Conservation (phyloP, 257 asterid species). For the Misopates orontium region DNA sequence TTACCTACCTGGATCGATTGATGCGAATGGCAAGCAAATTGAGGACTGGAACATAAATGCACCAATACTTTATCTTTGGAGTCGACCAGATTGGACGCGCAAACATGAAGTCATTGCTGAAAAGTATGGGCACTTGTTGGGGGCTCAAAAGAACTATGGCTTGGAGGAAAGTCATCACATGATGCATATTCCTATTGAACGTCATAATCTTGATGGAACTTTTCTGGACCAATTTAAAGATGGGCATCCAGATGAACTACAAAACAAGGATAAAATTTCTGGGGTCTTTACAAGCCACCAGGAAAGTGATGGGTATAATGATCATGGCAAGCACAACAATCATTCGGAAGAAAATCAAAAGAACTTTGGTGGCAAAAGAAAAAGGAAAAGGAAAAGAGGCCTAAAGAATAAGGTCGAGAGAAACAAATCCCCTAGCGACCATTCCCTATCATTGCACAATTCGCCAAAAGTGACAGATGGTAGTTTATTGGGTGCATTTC, state of each 20-base stretch:
- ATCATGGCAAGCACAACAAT: slow-evolving; percentile 23
- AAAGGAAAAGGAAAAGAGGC: slow-evolving; percentile 24
- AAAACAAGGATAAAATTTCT: slow-evolving; percentile 28
- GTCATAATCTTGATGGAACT: slow-evolving; percentile 23
- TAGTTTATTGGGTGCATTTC: slow-evolving; percentile 13
- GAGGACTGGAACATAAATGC: slow-evolving; percentile 77
- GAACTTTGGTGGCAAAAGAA: slow-evolving; percentile 27
- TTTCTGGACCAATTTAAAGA: slow-evolving; percentile 22
- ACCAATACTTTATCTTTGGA: slow-evolving; percentile 86
- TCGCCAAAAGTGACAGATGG: slow-evolving; percentile 22
- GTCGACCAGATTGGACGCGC: slow-evolving; percentile 64
- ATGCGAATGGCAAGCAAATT: slow-evolving; percentile 61
- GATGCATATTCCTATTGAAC: slow-evolving; percentile 25
- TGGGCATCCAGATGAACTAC: slow-evolving; percentile 27
- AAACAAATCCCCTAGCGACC: too few relatives aligned
- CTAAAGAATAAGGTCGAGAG: slow-evolving; percentile 18
- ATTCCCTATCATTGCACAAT: slow-evolving; percentile 23
- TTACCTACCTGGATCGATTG: slow-evolving; percentile 86
- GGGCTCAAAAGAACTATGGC: slow-evolving; percentile 25
- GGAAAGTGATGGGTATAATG: slow-evolving; percentile 33
- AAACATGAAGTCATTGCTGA: slow-evolving; percentile 70
- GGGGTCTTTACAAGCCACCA: slow-evolving; percentile 26
- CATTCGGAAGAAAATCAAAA: slow-evolving; percentile 16
- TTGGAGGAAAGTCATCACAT: slow-evolving; percentile 22
- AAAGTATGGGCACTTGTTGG: slow-evolving; percentile 52